phyloP scores from a whole-genome alignment of 1,139 yeast species.

The Martiniozyma asiatica region DNA sequence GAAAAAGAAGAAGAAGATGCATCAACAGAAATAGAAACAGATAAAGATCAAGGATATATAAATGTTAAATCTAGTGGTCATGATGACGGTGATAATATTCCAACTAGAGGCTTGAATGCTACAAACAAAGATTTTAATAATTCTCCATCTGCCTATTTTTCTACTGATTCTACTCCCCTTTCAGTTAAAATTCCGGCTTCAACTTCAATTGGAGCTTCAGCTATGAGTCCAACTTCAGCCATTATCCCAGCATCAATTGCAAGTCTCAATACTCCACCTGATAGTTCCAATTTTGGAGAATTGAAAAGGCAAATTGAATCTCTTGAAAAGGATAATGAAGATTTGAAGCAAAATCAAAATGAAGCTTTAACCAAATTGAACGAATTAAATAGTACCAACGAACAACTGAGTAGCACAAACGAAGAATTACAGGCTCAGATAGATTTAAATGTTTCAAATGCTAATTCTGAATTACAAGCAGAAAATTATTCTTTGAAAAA shows the following conservation, averaged over 20 bases:
- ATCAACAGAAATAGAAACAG: background rate
- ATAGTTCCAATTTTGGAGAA: slow-evolving; percentile 1
- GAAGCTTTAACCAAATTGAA: background rate
- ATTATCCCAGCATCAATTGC: too few relatives aligned
- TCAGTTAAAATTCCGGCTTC: too few relatives aligned
- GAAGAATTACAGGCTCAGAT: too few relatives aligned
- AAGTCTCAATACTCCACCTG: background rate
- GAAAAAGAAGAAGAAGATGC: slow-evolving; percentile 14
- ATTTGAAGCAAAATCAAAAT: slow-evolving; percentile 3
- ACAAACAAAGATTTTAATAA: slow-evolving; percentile 12
- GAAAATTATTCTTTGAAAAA: slow-evolving; percentile 1
- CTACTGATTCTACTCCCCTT: slow-evolving; percentile 10
- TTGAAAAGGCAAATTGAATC: slow-evolving; percentile 15
- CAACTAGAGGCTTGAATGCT: slow-evolving; percentile 8
- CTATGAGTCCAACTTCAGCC: background rate
- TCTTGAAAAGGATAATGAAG: slow-evolving; percentile 6
- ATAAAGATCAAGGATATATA: slow-evolving; percentile 3
- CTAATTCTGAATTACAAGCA: slow-evolving; percentile 4
- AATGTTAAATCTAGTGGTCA: slow-evolving; percentile 11
- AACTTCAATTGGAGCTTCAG: slow-evolving; percentile 1
- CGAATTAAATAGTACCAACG: too few relatives aligned
- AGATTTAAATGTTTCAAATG: too few relatives aligned
- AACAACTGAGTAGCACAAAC: too few relatives aligned
- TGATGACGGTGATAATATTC: too few relatives aligned
- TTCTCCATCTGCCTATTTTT: slow-evolving; percentile 8